Conservation (phyloP, 1,284 basidiomycete species). For the Sporisorium sorghi region DNA sequence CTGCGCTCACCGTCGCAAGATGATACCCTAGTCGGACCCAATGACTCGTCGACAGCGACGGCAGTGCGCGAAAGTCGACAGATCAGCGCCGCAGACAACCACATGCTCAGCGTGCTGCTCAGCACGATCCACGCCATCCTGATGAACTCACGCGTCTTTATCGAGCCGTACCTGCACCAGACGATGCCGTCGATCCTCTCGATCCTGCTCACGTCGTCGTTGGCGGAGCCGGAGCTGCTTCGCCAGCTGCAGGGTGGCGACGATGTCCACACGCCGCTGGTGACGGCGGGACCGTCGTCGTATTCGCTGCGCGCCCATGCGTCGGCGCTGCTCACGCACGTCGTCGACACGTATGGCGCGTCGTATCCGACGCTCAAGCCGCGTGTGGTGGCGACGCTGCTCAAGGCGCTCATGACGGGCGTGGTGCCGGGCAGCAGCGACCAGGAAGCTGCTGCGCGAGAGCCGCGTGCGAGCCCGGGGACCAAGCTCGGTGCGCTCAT, state of each 20-base stretch:
- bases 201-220: conserved; percentile 84
- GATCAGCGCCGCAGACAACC: conserved; percentile 44
- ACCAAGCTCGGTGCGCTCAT: conserved; percentile 67
- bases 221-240: conserved; percentile 70
- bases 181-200: conserved; percentile 91
- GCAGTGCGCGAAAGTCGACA: conserved; percentile 33
- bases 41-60: conserved; percentile 12
- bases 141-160: conserved; percentile 83
- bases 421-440: conserved; percentile 31
- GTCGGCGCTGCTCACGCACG: conserved; percentile 79
- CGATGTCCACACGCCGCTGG: conserved; percentile 33
- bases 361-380: conserved; percentile 84
- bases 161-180: conserved; percentile 96
- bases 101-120: conserved; percentile 61
- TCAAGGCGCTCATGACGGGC: conserved; percentile 81
- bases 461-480: conserved; percentile 43
- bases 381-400: conserved; percentile 90
- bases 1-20: conserved; percentile 66
- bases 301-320: conserved; percentile 57
- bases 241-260: conserved; percentile 19
- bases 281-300: conserved; percentile 36
- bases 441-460: conserved; percentile 22
- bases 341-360: conserved; percentile 76
- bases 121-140: conserved; percentile 62
- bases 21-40: conserved; percentile 1